Base-by-base conservation (phyloP, 305 asterid species). In the Andrographis paniculata region DNA sequence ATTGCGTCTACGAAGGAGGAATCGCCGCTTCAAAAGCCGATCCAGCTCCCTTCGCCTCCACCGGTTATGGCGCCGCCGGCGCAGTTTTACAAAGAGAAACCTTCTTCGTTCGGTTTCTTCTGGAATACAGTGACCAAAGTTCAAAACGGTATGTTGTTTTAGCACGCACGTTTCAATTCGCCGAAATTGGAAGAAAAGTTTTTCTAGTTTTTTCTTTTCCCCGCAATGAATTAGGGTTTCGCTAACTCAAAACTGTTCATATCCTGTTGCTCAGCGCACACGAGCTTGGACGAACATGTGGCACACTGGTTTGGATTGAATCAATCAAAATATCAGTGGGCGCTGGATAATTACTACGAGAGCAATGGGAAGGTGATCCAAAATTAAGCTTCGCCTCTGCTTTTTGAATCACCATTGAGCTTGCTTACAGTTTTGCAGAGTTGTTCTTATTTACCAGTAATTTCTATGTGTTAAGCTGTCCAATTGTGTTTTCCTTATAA, bases 241-340 rank as follows among this genome's bases (percentile, higher is more conserved):
- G 30, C 14, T 14, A 17, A 39, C 23, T 2, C n/a, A 20, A 47
- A 42, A 48, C 36, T 23, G 20, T 41, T 7, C 14, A 8, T 14
- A 20, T 23, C n/a, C 38, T 13, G n/a, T 43, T 60, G 2, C 19
- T 17, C 68, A 91, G 98, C 94, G 0, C 98, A 91, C 55, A 68
- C 78, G 48, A 80, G 83, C 67, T 72, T 91, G 82, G 98, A 91
- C 56, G 94, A 78, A 62, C 84, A 82, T 19, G 95, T 86, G 48
- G 94, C 98, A 2, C 82, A 80, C 68, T 91, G 95, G 96, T 86
- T 91, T 59, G 96, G 98, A 11, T 63, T 91, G 86, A 80, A 91
- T 66, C 92, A 91, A 68, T 91, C 96, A 3, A 91, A 86, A 62
- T 91, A 91, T 70, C 98, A 91, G 62, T 91, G 98, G 98, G 98